Conservation (phyloP, 1,284 basidiomycete species). For the Cutaneotrichosporon sp. region DNA sequence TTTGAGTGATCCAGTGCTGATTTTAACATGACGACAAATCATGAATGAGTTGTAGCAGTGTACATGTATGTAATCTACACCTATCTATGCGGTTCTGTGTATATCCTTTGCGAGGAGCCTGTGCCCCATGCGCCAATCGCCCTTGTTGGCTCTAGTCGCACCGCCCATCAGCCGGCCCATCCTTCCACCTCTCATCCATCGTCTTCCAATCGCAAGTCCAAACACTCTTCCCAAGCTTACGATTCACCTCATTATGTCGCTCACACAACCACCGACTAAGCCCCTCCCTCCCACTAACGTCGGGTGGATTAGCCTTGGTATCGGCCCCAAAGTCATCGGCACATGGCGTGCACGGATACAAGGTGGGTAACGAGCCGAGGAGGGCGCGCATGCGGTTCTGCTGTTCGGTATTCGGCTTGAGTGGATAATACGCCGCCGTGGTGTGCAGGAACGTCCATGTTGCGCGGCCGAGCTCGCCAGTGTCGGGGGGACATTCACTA, state of each 20-base stretch:
- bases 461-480: constrained; percentile 77
- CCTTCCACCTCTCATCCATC: constrained; percentile 82
- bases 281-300: constrained; percentile 65
- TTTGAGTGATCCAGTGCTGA: too few relatives aligned
- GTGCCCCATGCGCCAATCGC: too few relatives aligned
- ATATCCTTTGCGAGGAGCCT: too few relatives aligned
- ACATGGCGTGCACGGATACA: constrained; percentile 86
- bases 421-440: constrained; percentile 90
- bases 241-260: constrained; percentile 87
- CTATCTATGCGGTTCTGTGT: neutral
- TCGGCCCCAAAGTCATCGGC: constrained; percentile 70
- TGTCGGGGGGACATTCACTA: constrained; percentile 78
- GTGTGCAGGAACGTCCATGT: constrained; percentile 96
- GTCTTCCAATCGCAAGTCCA: constrained; percentile 72
- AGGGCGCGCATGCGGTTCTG: constrained; percentile 77
- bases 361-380: constrained; percentile 68
- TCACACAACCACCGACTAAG: constrained; percentile 84
- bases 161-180: constrained; percentile 79
- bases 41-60: constrained; percentile 7
- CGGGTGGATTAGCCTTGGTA: constrained; percentile 66
- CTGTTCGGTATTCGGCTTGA: constrained; percentile 66
- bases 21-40: too few relatives aligned
- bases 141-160: constrained; percentile 63
- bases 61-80: constrained; percentile 16
- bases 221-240: constrained; percentile 71